Conservation (phyloP, 1,284 basidiomycete genomes). For the Gomphus bonarii region DNA sequence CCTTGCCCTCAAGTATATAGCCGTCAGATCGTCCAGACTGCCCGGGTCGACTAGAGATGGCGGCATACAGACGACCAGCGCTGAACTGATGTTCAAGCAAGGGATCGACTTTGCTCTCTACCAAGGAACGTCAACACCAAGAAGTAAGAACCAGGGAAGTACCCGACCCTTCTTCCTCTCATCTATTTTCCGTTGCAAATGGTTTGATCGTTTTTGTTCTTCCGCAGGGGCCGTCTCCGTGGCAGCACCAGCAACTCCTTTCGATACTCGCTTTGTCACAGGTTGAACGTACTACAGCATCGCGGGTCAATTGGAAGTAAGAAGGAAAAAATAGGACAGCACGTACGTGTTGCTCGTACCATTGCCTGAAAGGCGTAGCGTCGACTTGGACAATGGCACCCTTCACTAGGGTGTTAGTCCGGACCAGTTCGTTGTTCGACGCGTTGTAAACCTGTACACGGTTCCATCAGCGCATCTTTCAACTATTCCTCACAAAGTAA, state of each 20-base stretch:
- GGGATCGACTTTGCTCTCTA: slow-evolving; percentile 83
- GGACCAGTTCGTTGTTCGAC: slow-evolving; percentile 97
- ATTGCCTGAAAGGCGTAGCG: slow-evolving; percentile 95
- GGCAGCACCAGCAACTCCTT: slow-evolving; percentile 38
- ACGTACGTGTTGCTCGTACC: slow-evolving; percentile 93
- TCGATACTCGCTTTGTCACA: slow-evolving; percentile 74
- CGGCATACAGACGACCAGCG: slow-evolving; percentile 84
- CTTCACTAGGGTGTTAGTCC: slow-evolving; percentile 97
- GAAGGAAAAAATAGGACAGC: background rate
- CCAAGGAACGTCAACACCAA: slow-evolving; percentile 10
- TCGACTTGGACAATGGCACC: slow-evolving; percentile 91
- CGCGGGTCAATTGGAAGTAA: background rate
- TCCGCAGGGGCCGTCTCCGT: slow-evolving; percentile 35
- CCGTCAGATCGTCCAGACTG: slow-evolving; percentile 92
- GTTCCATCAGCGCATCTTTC: background rate
- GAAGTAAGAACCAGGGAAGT: slow-evolving; percentile 2
- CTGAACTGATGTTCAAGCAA: slow-evolving; percentile 80
- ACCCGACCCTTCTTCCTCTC: slow-evolving; percentile 78
- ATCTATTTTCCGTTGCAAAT: slow-evolving; percentile 76
- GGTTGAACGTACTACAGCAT: slow-evolving; percentile 75
- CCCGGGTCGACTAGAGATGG: slow-evolving; percentile 86
- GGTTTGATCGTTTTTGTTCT: slow-evolving; percentile 72
- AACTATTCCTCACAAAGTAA: slow-evolving; percentile 3
- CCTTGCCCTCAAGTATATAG: slow-evolving; percentile 93
- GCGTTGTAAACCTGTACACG: slow-evolving; percentile 81